A percentile compares a stretch with the other conserved stretches of the same genome.
Evolutionary conservation across 805 yeast genomes (phyloP).

Genomic region (Trichomonascus vanleenenianus): DNA sequence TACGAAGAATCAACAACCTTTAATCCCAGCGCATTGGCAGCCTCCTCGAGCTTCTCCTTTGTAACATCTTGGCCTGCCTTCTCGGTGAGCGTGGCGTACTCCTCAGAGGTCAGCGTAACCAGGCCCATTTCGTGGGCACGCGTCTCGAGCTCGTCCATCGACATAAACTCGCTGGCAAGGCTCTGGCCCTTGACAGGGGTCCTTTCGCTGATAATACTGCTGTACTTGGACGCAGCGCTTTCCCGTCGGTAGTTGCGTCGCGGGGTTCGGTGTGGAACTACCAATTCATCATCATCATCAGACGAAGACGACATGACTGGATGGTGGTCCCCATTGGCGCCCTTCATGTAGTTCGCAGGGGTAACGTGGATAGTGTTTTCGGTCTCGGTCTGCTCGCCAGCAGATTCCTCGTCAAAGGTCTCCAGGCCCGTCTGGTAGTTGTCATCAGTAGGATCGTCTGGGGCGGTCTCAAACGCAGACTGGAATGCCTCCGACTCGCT

Average conservation of each 20-base stretch:
- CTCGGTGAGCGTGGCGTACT: constrained; percentile 15
- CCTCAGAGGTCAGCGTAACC: constrained; percentile 17
- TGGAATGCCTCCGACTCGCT: constrained; percentile 18
- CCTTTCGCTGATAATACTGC: background rate
- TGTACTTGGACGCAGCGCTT: background rate
- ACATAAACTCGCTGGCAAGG: constrained; percentile 22
- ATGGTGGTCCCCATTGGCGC: too few relatives aligned
- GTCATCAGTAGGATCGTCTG: constrained; percentile 24
- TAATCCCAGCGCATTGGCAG: constrained; percentile 17
- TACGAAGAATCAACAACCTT: constrained; percentile 9
- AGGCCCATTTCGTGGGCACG: constrained; percentile 21
- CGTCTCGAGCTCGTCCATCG: constrained; percentile 18
- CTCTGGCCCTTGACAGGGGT: constrained; percentile 8
- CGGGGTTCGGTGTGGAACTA: background rate
- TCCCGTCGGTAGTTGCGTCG: constrained; percentile 4
- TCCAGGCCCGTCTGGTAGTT: constrained; percentile 19
- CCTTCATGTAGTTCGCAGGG: background rate
- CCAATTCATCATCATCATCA: constrained; percentile 8
- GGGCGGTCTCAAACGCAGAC: constrained; percentile 24
- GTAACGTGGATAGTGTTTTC: constrained; percentile 11
- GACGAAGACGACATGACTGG: constrained; percentile 7
- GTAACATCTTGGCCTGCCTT: constrained; percentile 2
- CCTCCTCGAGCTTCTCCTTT: constrained; percentile 2
- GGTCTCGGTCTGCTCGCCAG: constrained; percentile 26
- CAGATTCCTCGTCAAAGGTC: constrained; percentile 18